Conservation (phyloP, 2,329 filamentous ascomycete genomes). For the Aspergillus hiratsukae region DNA sequence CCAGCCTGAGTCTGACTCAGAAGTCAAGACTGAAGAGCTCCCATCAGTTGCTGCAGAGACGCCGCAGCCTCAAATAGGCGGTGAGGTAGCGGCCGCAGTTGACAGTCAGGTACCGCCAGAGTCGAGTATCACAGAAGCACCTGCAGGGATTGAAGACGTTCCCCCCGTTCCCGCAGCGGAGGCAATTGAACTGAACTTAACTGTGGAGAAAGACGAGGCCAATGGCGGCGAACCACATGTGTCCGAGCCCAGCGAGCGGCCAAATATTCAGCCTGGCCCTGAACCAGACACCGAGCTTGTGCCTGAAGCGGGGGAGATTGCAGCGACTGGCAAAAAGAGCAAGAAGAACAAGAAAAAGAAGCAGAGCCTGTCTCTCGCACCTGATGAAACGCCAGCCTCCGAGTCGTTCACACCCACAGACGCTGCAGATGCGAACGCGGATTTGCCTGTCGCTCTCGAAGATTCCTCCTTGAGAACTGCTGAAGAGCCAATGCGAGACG, state of each 20-base stretch:
- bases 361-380: conserved; percentile 3
- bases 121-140: conserved; percentile 4
- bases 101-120: conserved; percentile 5
- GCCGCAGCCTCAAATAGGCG: conserved; percentile 14
- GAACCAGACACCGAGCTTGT: conserved; percentile 9
- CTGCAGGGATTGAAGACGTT: conserved; percentile 1
- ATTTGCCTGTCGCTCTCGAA: conserved; percentile 4
- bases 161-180: conserved; percentile 2
- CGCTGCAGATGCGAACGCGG: neutral
- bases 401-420: neutral
- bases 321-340: conserved; percentile 13
- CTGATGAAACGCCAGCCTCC: conserved; percentile 3
- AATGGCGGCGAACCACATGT: conserved; percentile 20
- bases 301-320: conserved; percentile 9
- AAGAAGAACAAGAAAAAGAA: conserved; percentile 20
- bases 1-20: conserved; percentile 7
- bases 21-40: conserved; percentile 6
- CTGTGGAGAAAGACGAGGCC: conserved; percentile 16
- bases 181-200: conserved; percentile 4
- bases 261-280: neutral
- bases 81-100: conserved; percentile 6
- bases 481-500: conserved; percentile 2
- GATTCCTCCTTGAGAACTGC: neutral
- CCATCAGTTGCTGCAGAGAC: conserved; percentile 3
- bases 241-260: conserved; percentile 2